Evolutionary conservation across 345 rosid species (phyloP).

Genomic region (Geranium rotundifolium): DNA sequence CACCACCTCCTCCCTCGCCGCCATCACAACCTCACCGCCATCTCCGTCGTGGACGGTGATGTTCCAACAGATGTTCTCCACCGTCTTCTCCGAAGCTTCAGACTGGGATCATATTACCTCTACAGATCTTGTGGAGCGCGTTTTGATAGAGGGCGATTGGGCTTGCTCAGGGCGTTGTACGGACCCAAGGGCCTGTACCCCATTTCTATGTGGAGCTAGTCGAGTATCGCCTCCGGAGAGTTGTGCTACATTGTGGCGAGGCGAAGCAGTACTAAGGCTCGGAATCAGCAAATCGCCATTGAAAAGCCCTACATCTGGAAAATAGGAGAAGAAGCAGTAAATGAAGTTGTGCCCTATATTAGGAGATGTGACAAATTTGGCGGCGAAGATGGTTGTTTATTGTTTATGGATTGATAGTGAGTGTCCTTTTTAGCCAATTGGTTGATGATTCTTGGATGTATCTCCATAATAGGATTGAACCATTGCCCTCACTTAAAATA

Average conservation of each 20-base stretch:
- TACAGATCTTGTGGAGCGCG: conserved; percentile 55
- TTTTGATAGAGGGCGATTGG: conserved; percentile 65
- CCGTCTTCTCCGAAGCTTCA: conserved; percentile 81
- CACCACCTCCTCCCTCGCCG: conserved; percentile 28
- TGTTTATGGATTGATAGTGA: too few relatives aligned
- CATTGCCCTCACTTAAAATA: background rate
- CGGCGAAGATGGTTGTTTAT: too few relatives aligned
- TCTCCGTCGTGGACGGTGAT: conserved; percentile 61
- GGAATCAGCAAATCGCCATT: background rate
- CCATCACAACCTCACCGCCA: conserved; percentile 13
- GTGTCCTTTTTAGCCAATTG: background rate
- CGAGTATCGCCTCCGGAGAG: conserved; percentile 61
- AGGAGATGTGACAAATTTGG: too few relatives aligned
- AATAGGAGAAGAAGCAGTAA: too few relatives aligned
- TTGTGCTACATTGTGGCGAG: conserved; percentile 32
- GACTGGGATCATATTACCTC: conserved; percentile 77
- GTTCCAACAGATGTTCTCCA: conserved; percentile 61
- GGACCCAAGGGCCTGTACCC: conserved; percentile 69
- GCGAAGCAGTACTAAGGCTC: too few relatives aligned
- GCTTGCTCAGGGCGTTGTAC: conserved; percentile 38
- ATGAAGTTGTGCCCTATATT: too few relatives aligned
- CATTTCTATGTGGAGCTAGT: conserved; percentile 88
- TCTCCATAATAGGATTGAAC: background rate
- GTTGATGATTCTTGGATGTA: background rate
- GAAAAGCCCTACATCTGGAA: background rate